These are phyloP conservation scores for Aspergillus jensenii DNA, from an alignment of 2,329 filamentous ascomycete species.

Conservation along the genomic window DNA sequence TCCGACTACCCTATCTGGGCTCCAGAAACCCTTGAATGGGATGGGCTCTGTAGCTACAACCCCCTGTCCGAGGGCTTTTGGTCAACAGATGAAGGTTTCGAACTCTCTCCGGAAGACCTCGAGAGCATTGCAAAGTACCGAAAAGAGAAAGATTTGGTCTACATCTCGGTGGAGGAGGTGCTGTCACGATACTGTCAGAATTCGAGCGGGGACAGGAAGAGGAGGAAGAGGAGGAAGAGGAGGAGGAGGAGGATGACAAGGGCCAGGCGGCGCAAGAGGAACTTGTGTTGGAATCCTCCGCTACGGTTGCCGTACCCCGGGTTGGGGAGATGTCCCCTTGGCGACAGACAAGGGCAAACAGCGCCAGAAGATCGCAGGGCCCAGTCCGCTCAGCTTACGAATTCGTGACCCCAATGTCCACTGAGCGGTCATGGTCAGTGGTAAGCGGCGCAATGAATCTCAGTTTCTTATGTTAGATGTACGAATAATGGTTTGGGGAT, in stretches of 20 bases:
- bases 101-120: too few relatives aligned
- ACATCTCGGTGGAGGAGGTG: not conserved
- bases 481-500: not conserved
- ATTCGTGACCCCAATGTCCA: not conserved
- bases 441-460: not conserved
- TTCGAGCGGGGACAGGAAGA: too few relatives aligned
- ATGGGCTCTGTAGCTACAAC: too few relatives aligned
- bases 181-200: not conserved
- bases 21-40: too few relatives aligned
- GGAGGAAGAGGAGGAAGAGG: not conserved
- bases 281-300: not conserved
- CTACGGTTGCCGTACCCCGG: not conserved
- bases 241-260: not conserved
- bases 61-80: too few relatives aligned
- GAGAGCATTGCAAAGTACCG: too few relatives aligned
- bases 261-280: not conserved
- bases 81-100: too few relatives aligned
- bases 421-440: not conserved
- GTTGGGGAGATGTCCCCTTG: not conserved
- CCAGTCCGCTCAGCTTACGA: not conserved
- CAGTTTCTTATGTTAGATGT: not conserved
- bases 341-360: not conserved
- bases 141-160: too few relatives aligned
- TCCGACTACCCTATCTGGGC: too few relatives aligned
- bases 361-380: not conserved